Conservation (phyloP, 192 early-diverging fungal genomes). For the Backusella morwellensis region DNA sequence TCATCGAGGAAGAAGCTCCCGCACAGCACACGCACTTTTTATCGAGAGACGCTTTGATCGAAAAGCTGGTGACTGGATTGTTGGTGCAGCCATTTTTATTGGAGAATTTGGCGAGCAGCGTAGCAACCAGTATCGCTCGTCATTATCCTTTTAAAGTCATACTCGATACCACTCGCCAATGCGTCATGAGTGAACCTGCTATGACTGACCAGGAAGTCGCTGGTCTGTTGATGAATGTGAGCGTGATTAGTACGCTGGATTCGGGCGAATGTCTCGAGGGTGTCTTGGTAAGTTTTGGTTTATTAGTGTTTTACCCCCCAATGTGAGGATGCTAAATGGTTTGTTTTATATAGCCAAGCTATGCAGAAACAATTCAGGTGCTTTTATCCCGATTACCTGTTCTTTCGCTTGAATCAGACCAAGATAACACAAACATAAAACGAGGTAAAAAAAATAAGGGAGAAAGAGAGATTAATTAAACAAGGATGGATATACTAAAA, state of each 20-base stretch:
- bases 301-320: not conserved
- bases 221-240: conserved; percentile 46
- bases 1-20: not conserved
- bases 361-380: not conserved
- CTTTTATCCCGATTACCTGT: conserved; percentile 6
- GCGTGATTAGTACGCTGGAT: conserved; percentile 24
- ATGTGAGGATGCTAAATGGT: not conserved
- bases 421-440: not conserved
- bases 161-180: not conserved
- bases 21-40: not conserved
- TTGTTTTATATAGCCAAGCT: not conserved
- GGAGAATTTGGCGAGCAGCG: not conserved
- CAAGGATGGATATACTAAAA: no score
- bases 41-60: not conserved
- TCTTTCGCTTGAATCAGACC: not conserved
- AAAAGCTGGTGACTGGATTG: not conserved
- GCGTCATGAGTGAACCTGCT: no score
- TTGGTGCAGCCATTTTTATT: not conserved
- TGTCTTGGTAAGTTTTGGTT: conserved; percentile 15
- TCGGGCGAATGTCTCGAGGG: conserved; percentile 20
- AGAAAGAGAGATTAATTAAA: not conserved
- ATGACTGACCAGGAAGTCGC: conserved; percentile 11
- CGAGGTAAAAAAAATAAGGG: not conserved
- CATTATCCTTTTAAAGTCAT: not conserved
- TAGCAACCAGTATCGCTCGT: not conserved